phyloP scores from a whole-genome alignment of 352 stramenopile species.

The Pythium utonaiense region DNA sequence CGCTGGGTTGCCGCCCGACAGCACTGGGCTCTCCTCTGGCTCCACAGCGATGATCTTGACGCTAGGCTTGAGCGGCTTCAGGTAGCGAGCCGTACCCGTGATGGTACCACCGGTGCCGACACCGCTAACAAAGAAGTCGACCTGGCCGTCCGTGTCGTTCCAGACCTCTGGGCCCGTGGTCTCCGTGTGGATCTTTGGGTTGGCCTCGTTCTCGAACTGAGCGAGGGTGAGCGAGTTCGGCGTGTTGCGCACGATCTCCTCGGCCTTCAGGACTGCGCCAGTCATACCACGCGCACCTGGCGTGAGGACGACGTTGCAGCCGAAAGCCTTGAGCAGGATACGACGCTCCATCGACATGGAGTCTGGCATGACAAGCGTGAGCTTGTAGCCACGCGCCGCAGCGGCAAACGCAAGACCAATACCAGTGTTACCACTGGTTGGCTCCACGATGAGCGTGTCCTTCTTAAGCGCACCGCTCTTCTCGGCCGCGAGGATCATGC shows the following conservation, averaged over 20 bases:
- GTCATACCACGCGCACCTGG: slow-evolving; percentile 84
- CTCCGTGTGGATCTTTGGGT: slow-evolving; percentile 89
- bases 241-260: slow-evolving; percentile 73
- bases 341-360: slow-evolving; percentile 95
- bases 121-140: slow-evolving; percentile 88
- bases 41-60: slow-evolving; percentile 84
- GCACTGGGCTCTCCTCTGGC: slow-evolving; percentile 78
- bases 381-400: slow-evolving; percentile 87
- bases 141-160: slow-evolving; percentile 80
- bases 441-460: slow-evolving; percentile 90
- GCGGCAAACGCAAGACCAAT: slow-evolving; percentile 93
- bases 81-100: slow-evolving; percentile 78
- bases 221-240: slow-evolving; percentile 83
- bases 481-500: slow-evolving; percentile 83
- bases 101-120: slow-evolving; percentile 87
- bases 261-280: slow-evolving; percentile 70
- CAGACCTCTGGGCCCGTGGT: slow-evolving; percentile 88
- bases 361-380: slow-evolving; percentile 95
- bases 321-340: slow-evolving; percentile 93
- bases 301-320: slow-evolving; percentile 90
- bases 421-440: slow-evolving; percentile 94
- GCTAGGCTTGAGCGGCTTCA: slow-evolving; percentile 85
- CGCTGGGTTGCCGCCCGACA: slow-evolving; percentile 75
- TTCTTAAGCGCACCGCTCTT: slow-evolving; percentile 61
- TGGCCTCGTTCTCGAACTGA: slow-evolving; percentile 97